Evolutionary conservation across 805 yeast genomes (phyloP).

Genomic region (Metschnikowia bowlesiae): DNA sequence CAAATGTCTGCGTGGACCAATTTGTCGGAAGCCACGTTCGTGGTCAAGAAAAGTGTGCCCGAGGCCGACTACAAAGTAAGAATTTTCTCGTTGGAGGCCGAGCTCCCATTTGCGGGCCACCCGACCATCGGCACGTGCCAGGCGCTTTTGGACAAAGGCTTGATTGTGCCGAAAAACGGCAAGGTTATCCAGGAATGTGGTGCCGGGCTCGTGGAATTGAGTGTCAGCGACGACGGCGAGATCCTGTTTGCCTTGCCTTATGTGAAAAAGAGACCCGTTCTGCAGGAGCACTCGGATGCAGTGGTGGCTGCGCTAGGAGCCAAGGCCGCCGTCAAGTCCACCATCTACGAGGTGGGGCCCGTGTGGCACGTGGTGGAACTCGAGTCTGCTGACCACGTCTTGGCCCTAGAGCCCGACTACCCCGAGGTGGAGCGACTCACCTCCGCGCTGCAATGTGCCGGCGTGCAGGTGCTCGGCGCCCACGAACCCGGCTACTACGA

Average conservation of each 20-base stretch:
- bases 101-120: conserved; percentile 62
- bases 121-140: conserved; percentile 54
- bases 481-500: conserved; percentile 18
- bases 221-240: conserved; percentile 15
- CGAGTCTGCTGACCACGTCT: conserved; percentile 27
- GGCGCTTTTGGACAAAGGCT: conserved; percentile 40
- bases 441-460: conserved; percentile 12
- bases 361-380: conserved; percentile 39
- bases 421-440: conserved; percentile 12
- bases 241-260: conserved; percentile 29
- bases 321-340: conserved; percentile 19
- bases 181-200: conserved; percentile 41
- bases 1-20: conserved; percentile 56
- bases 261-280: conserved; percentile 9
- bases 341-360: conserved; percentile 42
- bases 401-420: conserved; percentile 29
- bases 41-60: conserved; percentile 35
- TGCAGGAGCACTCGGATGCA: conserved; percentile 4
- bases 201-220: conserved; percentile 39
- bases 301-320: conserved; percentile 10
- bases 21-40: conserved; percentile 54
- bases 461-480: conserved; percentile 39
- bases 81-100: conserved; percentile 45
- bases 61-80: conserved; percentile 46
- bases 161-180: conserved; percentile 23